Base-by-base conservation (phyloP, 345 rosid genomes). In the Leavenworthia alabamica region DNA sequence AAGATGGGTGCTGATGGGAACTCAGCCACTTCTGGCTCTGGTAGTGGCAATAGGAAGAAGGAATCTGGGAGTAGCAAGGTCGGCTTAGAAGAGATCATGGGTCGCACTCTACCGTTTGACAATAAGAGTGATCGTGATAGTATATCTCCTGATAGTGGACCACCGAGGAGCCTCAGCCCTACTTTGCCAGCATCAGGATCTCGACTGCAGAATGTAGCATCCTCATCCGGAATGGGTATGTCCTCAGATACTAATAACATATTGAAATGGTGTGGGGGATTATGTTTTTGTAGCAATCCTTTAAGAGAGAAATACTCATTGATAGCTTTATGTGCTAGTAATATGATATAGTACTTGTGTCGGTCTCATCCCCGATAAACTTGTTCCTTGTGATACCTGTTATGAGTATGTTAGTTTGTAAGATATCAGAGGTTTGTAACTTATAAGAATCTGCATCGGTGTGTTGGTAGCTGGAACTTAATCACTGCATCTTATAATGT, bases 141-240 rank as follows among this genome's bases (percentile, higher is more conserved):
- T 39, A 41, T 71, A 58, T 76, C 86, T 3, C 62, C 81, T 24
- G 92, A 79, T 37, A 62, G 73, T 63, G 84, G 73, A 47, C 85
- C 73, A 55, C 78, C 80, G 13, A 72, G 74, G 67, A 91, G 83
- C 55, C 75, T 62, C 55, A 87, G 83, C 68, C 97, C 91, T 22
- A 80, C 69, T 73, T 45, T 85, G 76, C 81, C 56, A 27, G 75
- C 51, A 37, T 73, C 79, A 11, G 78, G 72, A 65, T 75, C 87
- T 2, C 80, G 76, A 39, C 71, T 83, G 66, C 83, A 74, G 73
- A 82, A 81, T 56, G 90, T 74, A 10, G 95, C 86, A 43, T 74
- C 90, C 24, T 88, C 95, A 4, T 78, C 83, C 1, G 89, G 75
- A 68, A 67, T 78, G 66, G 97, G 96, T 67, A 53, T 32, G 63